phyloP scores from a whole-genome alignment of 1,284 basidiomycete genomes.

The Cystobasidium slooffiae region DNA sequence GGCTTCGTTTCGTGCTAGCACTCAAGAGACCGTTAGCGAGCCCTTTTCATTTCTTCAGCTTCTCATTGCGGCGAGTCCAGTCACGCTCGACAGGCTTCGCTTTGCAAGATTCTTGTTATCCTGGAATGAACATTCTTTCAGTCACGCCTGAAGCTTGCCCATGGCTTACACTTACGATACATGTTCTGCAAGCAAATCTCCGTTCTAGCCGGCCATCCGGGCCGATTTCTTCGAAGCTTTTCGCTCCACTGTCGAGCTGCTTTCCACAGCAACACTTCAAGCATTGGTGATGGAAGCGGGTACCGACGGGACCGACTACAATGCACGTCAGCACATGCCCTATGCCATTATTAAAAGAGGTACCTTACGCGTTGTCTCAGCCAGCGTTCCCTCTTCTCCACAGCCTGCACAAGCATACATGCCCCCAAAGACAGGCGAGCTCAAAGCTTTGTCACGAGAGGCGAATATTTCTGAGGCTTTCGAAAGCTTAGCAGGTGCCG shows the following conservation, averaged over 20 bases:
- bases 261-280: slow-evolving; percentile 34
- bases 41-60: background rate
- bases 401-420: slow-evolving; percentile 40
- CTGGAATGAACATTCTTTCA: background rate
- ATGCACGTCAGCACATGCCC: background rate
- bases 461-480: slow-evolving; percentile 41
- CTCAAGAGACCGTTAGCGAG: background rate
- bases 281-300: slow-evolving; percentile 41
- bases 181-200: slow-evolving; percentile 38
- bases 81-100: slow-evolving; percentile 25
- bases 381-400: slow-evolving; percentile 19
- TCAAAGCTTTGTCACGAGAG: slow-evolving; percentile 9
- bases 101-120: slow-evolving; percentile 36
- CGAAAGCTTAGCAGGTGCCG: slow-evolving; percentile 29
- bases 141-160: background rate
- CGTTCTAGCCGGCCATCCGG: slow-evolving; percentile 13
- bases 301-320: slow-evolving; percentile 40
- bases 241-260: slow-evolving; percentile 40
- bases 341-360: background rate
- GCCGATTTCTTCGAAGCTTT: slow-evolving; percentile 18
- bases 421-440: slow-evolving; percentile 31
- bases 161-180: slow-evolving; percentile 16
- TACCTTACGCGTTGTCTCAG: slow-evolving; percentile 35
- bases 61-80: slow-evolving; percentile 10
- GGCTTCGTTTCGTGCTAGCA: background rate